Evolutionary conservation across 2,329 filamentous ascomycete genomes (phyloP).

Genomic region (Colletotrichum melonis): DNA sequence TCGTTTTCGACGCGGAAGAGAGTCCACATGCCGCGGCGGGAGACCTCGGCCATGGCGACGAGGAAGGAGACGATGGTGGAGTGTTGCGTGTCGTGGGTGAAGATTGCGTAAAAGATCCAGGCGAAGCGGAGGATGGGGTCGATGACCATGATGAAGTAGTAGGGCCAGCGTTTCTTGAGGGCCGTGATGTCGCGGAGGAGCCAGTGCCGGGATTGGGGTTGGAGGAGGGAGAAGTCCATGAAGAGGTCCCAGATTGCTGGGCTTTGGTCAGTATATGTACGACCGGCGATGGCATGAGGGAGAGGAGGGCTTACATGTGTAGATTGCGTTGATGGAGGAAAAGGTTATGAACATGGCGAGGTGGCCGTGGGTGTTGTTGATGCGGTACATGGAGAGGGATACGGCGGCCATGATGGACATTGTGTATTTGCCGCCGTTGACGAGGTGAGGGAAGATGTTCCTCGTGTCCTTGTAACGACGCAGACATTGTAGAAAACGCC

Average conservation of each 20-base stretch:
- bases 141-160: conserved; percentile 85
- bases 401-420: conserved; percentile 86
- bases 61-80: conserved; percentile 85
- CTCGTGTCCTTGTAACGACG: conserved; percentile 88
- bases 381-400: conserved; percentile 84
- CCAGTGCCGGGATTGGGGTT: conserved; percentile 75
- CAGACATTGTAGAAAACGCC: conserved; percentile 91
- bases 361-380: conserved; percentile 66
- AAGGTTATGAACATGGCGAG: conserved; percentile 83
- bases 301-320: conserved; percentile 69
- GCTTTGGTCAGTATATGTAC: conserved; percentile 4
- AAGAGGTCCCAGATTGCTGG: conserved; percentile 89
- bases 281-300: too few species aligned
- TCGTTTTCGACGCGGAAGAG: conserved; percentile 97
- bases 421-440: conserved; percentile 91
- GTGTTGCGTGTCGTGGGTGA: conserved; percentile 82
- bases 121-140: conserved; percentile 91
- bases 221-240: conserved; percentile 96
- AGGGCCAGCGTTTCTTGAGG: conserved; percentile 82
- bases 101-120: conserved; percentile 95
- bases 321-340: conserved; percentile 84
- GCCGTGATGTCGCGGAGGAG: conserved; percentile 83
- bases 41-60: conserved; percentile 81
- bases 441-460: conserved; percentile 90
- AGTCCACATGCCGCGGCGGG: conserved; percentile 90